Evolutionary conservation across 1,139 yeast species (phyloP).

Genomic region (Nakaseomyces sp.): DNA sequence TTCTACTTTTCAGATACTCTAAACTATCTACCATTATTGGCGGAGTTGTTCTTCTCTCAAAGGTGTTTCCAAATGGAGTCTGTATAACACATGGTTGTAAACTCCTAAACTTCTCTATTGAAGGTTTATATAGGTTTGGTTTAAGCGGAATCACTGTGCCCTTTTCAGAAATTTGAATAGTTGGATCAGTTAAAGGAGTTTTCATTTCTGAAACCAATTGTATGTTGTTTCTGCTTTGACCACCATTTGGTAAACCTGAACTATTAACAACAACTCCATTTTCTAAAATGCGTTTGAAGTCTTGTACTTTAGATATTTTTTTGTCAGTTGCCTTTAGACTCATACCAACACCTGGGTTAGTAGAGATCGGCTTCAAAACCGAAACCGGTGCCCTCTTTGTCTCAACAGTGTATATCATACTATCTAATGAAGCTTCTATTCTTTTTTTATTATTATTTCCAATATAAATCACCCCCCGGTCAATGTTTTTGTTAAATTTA

Average conservation of each 20-base stretch:
- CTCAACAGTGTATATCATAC: too few species aligned
- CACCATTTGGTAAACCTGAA: too few species aligned
- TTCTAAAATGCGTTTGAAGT: background rate
- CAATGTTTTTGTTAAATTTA: background rate
- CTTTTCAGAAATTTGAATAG: background rate
- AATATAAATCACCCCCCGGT: background rate
- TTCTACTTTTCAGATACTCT: too few species aligned
- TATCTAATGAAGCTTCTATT: too few species aligned
- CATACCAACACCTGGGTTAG: background rate
- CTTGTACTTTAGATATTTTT: background rate
- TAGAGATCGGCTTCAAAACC: background rate
- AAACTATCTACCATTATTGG: too few species aligned
- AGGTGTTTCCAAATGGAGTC: too few species aligned
- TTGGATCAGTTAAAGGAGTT: background rate
- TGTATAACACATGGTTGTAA: too few species aligned
- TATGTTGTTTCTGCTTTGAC: too few species aligned
- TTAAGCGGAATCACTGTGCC: background rate
- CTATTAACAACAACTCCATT: too few species aligned
- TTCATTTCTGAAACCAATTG: too few species aligned
- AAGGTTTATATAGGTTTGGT: background rate
- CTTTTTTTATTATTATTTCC: background rate
- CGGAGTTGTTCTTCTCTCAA: too few species aligned
- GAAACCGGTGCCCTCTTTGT: background rate
- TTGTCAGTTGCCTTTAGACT: background rate
- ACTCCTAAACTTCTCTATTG: background rate